phyloP scores from a whole-genome alignment of 352 stramenopile species.

The Phytophthora tentaculata region DNA sequence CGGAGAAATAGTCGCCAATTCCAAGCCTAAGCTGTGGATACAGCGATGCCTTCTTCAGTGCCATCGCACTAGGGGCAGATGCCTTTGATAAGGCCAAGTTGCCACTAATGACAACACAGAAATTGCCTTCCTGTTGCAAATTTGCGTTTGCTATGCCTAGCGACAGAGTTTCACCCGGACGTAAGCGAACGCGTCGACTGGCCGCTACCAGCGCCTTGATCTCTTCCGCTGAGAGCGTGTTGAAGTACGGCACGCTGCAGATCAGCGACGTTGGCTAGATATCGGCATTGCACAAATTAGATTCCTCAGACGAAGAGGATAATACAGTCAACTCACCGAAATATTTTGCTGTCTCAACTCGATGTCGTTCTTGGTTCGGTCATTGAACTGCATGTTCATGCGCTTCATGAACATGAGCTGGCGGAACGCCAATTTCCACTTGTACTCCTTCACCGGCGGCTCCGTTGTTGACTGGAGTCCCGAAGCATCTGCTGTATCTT shows the following conservation, averaged over 20 bases:
- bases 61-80: slow-evolving; percentile 44
- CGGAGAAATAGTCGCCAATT: slow-evolving; percentile 74
- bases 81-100: slow-evolving; percentile 47
- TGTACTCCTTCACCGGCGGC: slow-evolving; percentile 47
- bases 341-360: slow-evolving; percentile 82
- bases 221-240: slow-evolving; percentile 57
- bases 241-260: slow-evolving; percentile 82
- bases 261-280: slow-evolving; percentile 68
- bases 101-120: slow-evolving; percentile 75
- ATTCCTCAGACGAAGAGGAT: background rate
- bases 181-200: slow-evolving; percentile 49
- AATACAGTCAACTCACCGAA: slow-evolving; percentile 45
- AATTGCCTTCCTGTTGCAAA: slow-evolving; percentile 41
- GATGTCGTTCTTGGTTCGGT: slow-evolving; percentile 82
- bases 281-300: background rate
- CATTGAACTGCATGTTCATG: slow-evolving; percentile 84
- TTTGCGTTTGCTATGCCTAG: slow-evolving; percentile 26
- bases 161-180: slow-evolving; percentile 56
- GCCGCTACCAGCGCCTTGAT: slow-evolving; percentile 61
- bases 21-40: slow-evolving; percentile 65
- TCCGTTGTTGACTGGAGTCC: background rate
- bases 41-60: slow-evolving; percentile 56
- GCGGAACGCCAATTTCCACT: slow-evolving; percentile 79
- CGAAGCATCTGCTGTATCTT: slow-evolving; percentile 9
- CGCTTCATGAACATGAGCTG: slow-evolving; percentile 87